These are phyloP conservation scores for Spiraea crenata DNA, from an alignment of 331 rosid genomes.

Conservation along the genomic window DNA sequence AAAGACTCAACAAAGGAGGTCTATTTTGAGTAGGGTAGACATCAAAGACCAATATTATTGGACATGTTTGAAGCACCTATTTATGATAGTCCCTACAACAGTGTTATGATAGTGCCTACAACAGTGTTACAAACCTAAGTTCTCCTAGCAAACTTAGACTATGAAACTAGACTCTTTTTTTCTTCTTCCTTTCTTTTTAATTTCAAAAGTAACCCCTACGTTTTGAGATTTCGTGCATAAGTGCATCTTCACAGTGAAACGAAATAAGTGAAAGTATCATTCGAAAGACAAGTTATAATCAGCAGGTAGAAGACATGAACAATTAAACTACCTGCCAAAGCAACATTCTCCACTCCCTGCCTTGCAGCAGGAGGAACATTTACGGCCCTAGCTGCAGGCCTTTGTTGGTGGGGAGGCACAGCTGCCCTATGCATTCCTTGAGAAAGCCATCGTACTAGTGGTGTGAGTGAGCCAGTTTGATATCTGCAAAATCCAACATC, in stretches of 20 bases:
- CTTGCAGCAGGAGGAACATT: conserved; percentile 65
- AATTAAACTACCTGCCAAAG: conserved; percentile 55
- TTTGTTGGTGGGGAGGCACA: conserved; percentile 84
- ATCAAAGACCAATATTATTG: background rate
- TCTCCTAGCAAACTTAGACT: too few relatives aligned
- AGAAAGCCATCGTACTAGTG: conserved; percentile 83
- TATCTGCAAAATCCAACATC: conserved; percentile 52
- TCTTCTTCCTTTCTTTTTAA: background rate
- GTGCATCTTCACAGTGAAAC: background rate
- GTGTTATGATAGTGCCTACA: background rate
- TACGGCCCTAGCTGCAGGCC: conserved; percentile 74
- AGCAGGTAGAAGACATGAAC: background rate
- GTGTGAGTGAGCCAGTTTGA: conserved; percentile 94
- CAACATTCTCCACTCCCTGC: conserved; percentile 61
- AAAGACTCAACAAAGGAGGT: background rate
- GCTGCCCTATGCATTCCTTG: conserved; percentile 97
- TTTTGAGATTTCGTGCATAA: background rate
- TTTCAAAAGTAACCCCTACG: background rate
- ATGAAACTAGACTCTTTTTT: background rate
- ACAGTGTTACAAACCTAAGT: too few relatives aligned
- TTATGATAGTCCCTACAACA: background rate
- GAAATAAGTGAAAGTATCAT: background rate
- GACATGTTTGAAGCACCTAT: background rate
- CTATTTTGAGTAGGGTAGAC: background rate
- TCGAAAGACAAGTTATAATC: background rate